Conservation (phyloP, 192 early-diverging fungal genomes). For the Linnemannia exigua region DNA sequence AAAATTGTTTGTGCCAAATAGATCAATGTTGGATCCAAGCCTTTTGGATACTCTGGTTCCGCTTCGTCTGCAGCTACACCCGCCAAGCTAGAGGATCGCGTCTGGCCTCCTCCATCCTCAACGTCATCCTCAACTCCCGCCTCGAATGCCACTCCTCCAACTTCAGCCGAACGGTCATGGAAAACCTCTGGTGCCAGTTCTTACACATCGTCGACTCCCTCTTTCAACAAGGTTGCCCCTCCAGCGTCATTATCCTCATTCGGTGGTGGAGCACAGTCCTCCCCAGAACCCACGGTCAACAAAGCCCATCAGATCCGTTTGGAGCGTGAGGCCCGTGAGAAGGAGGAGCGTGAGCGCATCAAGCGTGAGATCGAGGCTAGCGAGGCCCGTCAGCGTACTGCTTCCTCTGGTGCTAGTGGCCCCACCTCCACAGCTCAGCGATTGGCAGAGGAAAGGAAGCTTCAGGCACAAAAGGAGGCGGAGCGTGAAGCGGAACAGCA, state of each 20-base stretch:
- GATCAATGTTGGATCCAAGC: constrained; percentile 36
- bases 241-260: constrained; percentile 31
- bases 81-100: constrained; percentile 4
- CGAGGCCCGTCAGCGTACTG: constrained; percentile 25
- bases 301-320: constrained; percentile 53
- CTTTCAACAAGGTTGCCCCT: constrained; percentile 50
- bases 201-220: constrained; percentile 9
- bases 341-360: constrained; percentile 53
- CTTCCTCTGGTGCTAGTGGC: not conserved
- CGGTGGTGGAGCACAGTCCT: not conserved
- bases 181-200: constrained; percentile 35
- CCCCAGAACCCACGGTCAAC: constrained; percentile 51
- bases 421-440: constrained; percentile 24
- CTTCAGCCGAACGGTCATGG: constrained; percentile 34
- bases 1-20: not conserved
- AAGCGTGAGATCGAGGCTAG: constrained; percentile 41
- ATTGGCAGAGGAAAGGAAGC: constrained; percentile 50
- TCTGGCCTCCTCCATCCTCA: constrained; percentile 18
- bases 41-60: not conserved
- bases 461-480: constrained; percentile 50
- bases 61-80: constrained; percentile 8
- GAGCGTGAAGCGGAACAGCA: constrained; percentile 37
- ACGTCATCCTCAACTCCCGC: not conserved
- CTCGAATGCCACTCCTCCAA: constrained; percentile 3
- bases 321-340: constrained; percentile 51